phyloP scores from a whole-genome alignment of 2,329 filamentous ascomycete species.

The Pseudodiploospora longispora region DNA sequence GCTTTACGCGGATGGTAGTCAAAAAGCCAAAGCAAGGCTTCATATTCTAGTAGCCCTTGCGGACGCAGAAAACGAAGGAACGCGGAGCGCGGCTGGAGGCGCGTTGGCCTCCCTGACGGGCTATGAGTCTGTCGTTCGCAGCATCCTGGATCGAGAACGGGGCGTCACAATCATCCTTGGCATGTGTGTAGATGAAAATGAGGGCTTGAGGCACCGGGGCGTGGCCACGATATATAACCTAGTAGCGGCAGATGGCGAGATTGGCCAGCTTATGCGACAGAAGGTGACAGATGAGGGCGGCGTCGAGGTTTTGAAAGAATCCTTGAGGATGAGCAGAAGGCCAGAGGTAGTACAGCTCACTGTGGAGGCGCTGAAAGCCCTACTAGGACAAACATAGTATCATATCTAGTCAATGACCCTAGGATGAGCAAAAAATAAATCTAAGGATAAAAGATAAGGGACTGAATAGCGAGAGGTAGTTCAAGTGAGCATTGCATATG shows the following conservation, averaged over 20 bases:
- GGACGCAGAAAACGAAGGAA: slow-evolving; percentile 74
- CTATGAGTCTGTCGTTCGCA: slow-evolving; percentile 65
- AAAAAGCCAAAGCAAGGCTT: slow-evolving; percentile 63
- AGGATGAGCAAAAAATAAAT: too few species aligned
- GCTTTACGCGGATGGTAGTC: slow-evolving; percentile 59
- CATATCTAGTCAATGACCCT: too few species aligned
- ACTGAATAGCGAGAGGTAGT: too few species aligned
- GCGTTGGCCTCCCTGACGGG: slow-evolving; percentile 78
- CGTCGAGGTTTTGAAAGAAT: slow-evolving; percentile 59
- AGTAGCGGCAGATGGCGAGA: slow-evolving; percentile 55
- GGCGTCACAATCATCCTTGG: slow-evolving; percentile 73
- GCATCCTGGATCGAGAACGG: slow-evolving; percentile 60
- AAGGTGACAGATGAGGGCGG: slow-evolving; percentile 56
- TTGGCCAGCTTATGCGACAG: slow-evolving; percentile 51
- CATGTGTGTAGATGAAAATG: slow-evolving; percentile 65
- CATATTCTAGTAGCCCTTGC: slow-evolving; percentile 81
- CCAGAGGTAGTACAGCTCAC: slow-evolving; percentile 63
- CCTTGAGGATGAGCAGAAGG: slow-evolving; percentile 59
- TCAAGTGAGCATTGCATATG: too few species aligned
- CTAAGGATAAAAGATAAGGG: too few species aligned
- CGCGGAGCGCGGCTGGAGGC: slow-evolving; percentile 76
- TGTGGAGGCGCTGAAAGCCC: slow-evolving; percentile 62
- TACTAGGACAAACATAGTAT: slow-evolving; percentile 38
- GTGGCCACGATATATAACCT: slow-evolving; percentile 70
- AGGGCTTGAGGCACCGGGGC: slow-evolving; percentile 63